These are phyloP conservation scores for Cardamine occulta DNA, from an alignment of 345 rosid genomes.

Conservation along the genomic window DNA sequence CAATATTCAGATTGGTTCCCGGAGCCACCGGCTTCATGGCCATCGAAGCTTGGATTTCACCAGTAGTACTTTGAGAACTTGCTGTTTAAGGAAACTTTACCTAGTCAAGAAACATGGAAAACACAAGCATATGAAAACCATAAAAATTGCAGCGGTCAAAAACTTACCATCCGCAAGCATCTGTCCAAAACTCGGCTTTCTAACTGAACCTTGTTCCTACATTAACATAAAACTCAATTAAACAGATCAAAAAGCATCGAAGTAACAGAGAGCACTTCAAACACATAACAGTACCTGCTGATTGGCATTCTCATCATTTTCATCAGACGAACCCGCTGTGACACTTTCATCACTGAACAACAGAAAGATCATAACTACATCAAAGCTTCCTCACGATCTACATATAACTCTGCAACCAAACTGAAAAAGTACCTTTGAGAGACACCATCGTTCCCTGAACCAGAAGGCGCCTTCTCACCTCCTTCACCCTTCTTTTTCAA, in stretches of 20 bases:
- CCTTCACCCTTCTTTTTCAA: conserved; percentile 66
- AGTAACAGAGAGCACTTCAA: conserved; percentile 5
- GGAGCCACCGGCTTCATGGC: conserved; percentile 73
- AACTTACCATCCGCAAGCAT: conserved; percentile 85
- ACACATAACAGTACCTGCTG: conserved; percentile 57
- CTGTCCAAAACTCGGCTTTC: conserved; percentile 73
- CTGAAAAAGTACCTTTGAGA: conserved; percentile 68
- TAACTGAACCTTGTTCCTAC: conserved; percentile 60
- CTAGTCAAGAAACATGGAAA: conserved; percentile 27
- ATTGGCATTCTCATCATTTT: conserved; percentile 67
- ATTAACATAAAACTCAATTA: conserved; percentile 16
- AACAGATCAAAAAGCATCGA: not conserved
- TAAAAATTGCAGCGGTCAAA: conserved; percentile 6
- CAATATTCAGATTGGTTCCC: conserved; percentile 80
- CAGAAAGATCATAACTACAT: conserved; percentile 33
- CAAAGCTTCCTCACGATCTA: not conserved
- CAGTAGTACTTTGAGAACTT: conserved; percentile 59
- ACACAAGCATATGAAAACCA: conserved; percentile 9
- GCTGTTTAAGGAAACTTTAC: conserved; percentile 50
- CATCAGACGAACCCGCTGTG: conserved; percentile 93
- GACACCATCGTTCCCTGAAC: conserved; percentile 85
- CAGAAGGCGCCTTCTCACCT: conserved; percentile 67
- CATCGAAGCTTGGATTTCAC: conserved; percentile 54
- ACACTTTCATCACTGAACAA: conserved; percentile 78
- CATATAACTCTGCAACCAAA: not conserved